These are phyloP conservation scores for Apiospora saccharicola DNA, from an alignment of 2,329 filamentous ascomycete genomes.

Conservation along the genomic window DNA sequence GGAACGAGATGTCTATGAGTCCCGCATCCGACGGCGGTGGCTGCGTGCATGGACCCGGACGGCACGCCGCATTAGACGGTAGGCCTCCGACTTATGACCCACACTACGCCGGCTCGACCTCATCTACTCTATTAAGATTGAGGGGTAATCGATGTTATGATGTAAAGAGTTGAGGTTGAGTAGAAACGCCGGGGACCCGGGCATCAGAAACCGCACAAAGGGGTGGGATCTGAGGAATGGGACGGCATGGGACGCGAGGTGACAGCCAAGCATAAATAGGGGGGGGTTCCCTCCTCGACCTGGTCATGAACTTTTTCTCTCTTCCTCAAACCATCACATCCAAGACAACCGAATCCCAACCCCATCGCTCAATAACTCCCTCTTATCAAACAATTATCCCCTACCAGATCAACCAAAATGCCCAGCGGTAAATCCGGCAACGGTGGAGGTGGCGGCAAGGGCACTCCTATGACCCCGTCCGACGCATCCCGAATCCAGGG, in stretches of 20 bases:
- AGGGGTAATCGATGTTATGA: not conserved
- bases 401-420: conserved; percentile 23
- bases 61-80: not conserved
- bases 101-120: not conserved
- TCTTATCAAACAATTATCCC: conserved; percentile 28
- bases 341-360: not conserved
- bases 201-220: too few relatives aligned
- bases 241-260: too few relatives aligned
- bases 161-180: not conserved
- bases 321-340: not conserved
- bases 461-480: not conserved
- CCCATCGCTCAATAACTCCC: not conserved
- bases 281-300: too few relatives aligned
- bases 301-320: not conserved
- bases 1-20: not conserved
- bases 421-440: conserved; percentile 2
- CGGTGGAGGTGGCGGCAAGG: not conserved
- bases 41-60: not conserved
- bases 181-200: too few relatives aligned
- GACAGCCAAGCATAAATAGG: not conserved
- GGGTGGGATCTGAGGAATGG: not conserved
- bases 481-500: not conserved
- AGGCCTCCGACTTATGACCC: not conserved
- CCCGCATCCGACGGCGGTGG: not conserved
- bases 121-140: not conserved